Base-by-base conservation (phyloP, 176 grass and related monocot genomes). In the Ensete ventricosum region DNA sequence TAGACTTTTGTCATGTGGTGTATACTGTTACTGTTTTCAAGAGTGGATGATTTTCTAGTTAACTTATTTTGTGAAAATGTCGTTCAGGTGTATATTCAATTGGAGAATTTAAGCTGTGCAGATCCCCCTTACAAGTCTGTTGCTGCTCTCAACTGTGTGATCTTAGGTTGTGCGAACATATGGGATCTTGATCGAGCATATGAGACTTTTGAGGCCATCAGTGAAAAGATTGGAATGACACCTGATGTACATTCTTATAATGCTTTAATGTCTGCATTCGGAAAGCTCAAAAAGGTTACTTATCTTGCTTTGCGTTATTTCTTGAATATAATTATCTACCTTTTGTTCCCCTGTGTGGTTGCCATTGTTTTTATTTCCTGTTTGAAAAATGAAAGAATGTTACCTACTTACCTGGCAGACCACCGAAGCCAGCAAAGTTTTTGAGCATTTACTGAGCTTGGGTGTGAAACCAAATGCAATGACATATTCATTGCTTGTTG, bases 111-210 rank as follows among this genome's bases (percentile, higher is more conserved):
- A 72, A 88, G 85, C 79, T 66, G 13, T 11, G 81, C 81, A 34
- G 93, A 92, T 82, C 85, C 85, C 34, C 89, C 93, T 25, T 92
- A 90, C 85, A 96, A 86, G 83, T 96, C 93, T 70, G 81, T 86
- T 80, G 85, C 87, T 86, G 87, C 89, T 84, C 83, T 96, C 64
- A 96, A 92, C 82, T 92, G 87, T 84, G 87, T 97, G 65, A 77
- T 92, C 86, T 85, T 93, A 77, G 93, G 87, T 54, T 93, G 90
- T 79, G 85, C 90, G 81, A 92, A 93, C 83, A 93, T 97, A 81
- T 93, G 93, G 90, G 90, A 97, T 85, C 82, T 97, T 70, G 90
- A 93, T 17, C 87, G 90, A 69, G 83, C 93, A 67, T 97, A 97
- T 19, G 87, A 97, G 77, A 97, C 90, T 78, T 96, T 97, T 53